Evolutionary conservation across 2,329 filamentous ascomycete species (phyloP), one percentile per base, ranked within the genome.

Genomic region (Venturia asperata): DNA sequence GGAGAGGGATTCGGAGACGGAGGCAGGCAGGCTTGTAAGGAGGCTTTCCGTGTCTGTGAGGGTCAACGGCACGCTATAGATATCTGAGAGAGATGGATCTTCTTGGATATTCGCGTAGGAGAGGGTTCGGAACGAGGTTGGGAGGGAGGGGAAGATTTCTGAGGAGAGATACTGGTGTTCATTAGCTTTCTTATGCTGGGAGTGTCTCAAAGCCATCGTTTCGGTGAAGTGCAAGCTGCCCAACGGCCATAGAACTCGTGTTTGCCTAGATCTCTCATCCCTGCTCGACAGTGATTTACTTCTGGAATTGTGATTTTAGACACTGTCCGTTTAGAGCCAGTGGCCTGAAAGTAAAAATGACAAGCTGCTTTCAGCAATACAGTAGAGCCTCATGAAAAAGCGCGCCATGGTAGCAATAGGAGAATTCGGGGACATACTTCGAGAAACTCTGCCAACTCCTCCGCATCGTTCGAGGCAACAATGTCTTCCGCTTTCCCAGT

Each of bases 361-460:
- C 21, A 27, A 21, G 13, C 13, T 27, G 19, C 24, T 27, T 10
- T 52, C 47, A 17, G 11, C 47, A 15, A 15, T 27, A 52, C 15
- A 21, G 30, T 4, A 58, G 5, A 37, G 6, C 10, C 7, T 10
- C 10, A n/a, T 58, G 30, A 4, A 5, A 15, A 52, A 27, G 11
- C 24, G 21, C 47, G 24, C 5, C 13, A 13, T 52, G 21, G 21
- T 27, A 15, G 21, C 21, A 11, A 17, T 27, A 15, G 47, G 21
- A 49, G n/a, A 27, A 1, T 15, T 30, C 17, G 30, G 10, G 27
- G 9, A 34, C 71, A 47, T 77, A 85, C 83, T 70, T 92, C 87
- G 64, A 90, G 86, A 75, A 95, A 95, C 0, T 95, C 91, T 34
- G 85, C 84, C 27, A 94, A 77, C 64, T 92, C 90, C 69, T 88